Conservation (phyloP, 768 basidiomycete species). For the Suillus decipiens region DNA sequence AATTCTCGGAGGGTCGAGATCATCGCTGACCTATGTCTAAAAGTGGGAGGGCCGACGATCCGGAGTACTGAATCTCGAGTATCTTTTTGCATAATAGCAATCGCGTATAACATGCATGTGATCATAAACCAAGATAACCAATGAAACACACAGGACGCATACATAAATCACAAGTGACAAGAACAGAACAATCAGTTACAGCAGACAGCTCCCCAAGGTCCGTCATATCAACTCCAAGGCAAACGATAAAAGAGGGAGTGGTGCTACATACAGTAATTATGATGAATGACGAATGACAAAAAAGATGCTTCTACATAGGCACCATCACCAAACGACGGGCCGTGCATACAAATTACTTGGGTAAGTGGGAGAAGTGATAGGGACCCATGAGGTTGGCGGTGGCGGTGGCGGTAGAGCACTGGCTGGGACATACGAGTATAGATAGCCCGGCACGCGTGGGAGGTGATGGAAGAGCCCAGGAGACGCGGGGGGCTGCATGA, state of each 20-base stretch:
- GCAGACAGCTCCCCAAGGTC: not conserved
- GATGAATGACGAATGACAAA: not conserved
- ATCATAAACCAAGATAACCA: not conserved
- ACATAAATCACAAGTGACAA: slow-evolving; percentile 1
- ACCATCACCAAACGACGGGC: not conserved
- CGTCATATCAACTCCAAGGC: slow-evolving; percentile 2
- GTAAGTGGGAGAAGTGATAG: not conserved
- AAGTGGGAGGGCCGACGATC: too few species aligned
- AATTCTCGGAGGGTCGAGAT: too few species aligned
- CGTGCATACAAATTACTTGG: not conserved
- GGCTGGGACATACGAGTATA: not conserved
- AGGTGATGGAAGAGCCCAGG: not conserved
- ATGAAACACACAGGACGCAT: not conserved
- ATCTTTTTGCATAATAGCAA: too few species aligned
- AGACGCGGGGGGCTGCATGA: not conserved
- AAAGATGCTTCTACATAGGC: not conserved
- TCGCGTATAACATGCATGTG: not conserved
- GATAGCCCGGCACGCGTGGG: not conserved
- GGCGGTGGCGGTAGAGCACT: not conserved
- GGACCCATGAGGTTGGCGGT: slow-evolving; percentile 3
- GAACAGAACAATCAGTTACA: not conserved
- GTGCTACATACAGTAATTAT: slow-evolving; percentile 1
- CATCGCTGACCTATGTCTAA: too few species aligned
- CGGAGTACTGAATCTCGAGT: too few species aligned
- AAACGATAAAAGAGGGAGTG: not conserved